Conservation (phyloP, 208 protist genomes). For the Leishmania martiniquensis region DNA sequence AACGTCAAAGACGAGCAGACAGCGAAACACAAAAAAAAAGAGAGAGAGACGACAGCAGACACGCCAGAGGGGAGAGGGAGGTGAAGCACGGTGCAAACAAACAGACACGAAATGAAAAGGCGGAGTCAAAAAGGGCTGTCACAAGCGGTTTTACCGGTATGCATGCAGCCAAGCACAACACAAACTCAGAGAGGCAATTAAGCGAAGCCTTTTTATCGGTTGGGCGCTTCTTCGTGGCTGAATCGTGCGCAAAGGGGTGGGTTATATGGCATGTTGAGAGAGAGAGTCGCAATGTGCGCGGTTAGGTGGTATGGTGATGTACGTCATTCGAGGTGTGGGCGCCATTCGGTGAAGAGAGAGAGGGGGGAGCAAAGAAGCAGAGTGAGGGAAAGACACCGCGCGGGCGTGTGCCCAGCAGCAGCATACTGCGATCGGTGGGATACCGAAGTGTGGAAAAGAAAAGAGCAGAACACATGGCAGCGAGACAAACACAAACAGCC, state of each 20-base stretch:
- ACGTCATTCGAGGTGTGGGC: not conserved
- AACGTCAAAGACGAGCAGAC: not conserved
- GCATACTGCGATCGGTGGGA: not conserved
- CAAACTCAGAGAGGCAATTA: not conserved
- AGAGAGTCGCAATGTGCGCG: not conserved
- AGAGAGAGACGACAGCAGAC: not conserved
- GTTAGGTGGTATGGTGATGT: not conserved
- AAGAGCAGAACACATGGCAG: not conserved
- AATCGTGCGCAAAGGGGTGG: not conserved
- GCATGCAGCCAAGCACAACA: not conserved
- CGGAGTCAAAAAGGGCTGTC: not conserved
- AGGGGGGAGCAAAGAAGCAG: not conserved
- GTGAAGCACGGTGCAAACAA: too few species aligned
- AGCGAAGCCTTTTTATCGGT: not conserved
- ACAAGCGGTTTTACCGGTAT: not conserved
- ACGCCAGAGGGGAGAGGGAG: too few species aligned
- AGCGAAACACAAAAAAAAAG: slow-evolving; percentile 14
- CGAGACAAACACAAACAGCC: not conserved
- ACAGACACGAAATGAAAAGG: not conserved
- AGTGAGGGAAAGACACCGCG: not conserved
- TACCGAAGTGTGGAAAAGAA: not conserved
- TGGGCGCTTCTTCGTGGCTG: not conserved
- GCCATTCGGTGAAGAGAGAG: too few species aligned
- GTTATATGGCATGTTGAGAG: not conserved
- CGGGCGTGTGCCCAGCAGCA: not conserved